Percentiles rank a stretch among this genome's conserved stretches.
Conservation (phyloP, 169 alveolate genomes). For the Plasmodium cynomolgi region DNA sequence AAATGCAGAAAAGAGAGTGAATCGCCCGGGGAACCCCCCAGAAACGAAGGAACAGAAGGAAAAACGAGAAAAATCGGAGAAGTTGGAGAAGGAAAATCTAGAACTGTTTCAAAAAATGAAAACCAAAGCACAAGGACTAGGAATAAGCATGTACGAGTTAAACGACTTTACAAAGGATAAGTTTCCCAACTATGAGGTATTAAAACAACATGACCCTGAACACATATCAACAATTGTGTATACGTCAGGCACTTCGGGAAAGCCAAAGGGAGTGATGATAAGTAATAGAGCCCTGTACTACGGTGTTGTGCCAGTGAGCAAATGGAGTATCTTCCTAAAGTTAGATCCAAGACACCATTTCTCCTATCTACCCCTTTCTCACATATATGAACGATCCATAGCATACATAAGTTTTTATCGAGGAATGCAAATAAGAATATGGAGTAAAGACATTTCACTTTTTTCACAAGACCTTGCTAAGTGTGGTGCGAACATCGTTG, state of each 20-base stretch:
- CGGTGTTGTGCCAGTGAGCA: not conserved
- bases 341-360: slow-evolving; percentile 76
- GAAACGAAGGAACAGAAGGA: not conserved
- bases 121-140: not conserved
- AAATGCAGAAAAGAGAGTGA: not conserved
- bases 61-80: not conserved
- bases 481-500: not conserved
- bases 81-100: not conserved
- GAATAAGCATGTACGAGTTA: not conserved
- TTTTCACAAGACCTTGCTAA: not conserved
- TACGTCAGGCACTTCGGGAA: slow-evolving; percentile 99
- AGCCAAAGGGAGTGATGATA: slow-evolving; percentile 97
- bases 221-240: slow-evolving; percentile 92
- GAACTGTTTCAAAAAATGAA: not conserved
- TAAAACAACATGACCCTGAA: slow-evolving; percentile 74
- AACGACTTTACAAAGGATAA: not conserved
- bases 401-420: slow-evolving; percentile 47
- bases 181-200: not conserved
- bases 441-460: slow-evolving; percentile 16
- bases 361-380: slow-evolving; percentile 96
- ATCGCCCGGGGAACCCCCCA: not conserved
- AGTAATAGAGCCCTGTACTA: slow-evolving; percentile 81
- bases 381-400: slow-evolving; percentile 93
- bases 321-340: not conserved
- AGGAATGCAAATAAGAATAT: slow-evolving; percentile 22